phyloP scores from a whole-genome alignment of 805 yeast genomes.

The Ogataea paraovalis region DNA sequence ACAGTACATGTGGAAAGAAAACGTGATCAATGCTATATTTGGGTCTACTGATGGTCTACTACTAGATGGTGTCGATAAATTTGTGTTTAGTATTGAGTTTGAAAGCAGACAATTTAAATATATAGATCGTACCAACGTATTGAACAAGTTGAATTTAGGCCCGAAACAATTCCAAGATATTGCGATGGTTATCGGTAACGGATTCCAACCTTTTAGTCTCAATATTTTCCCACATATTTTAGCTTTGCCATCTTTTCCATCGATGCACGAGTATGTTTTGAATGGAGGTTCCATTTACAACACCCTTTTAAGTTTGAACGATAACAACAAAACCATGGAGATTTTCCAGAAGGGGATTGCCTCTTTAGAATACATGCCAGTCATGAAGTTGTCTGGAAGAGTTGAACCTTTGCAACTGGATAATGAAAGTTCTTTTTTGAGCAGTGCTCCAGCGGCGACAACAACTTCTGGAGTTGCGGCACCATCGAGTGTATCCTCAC shows the following conservation, averaged over 20 bases:
- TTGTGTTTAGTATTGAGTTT: conserved; percentile 69
- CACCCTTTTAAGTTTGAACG: conserved; percentile 39
- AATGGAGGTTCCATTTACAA: conserved; percentile 46
- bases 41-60: conserved; percentile 82
- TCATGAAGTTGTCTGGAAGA: conserved; percentile 62
- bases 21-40: conserved; percentile 66
- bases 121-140: conserved; percentile 53
- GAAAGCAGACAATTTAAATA: conserved; percentile 61
- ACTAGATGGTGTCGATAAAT: conserved; percentile 54
- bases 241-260: conserved; percentile 23
- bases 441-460: conserved; percentile 1
- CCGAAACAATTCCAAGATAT: conserved; percentile 71
- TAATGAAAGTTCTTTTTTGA: conserved; percentile 17
- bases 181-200: conserved; percentile 75
- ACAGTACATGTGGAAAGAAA: conserved; percentile 57
- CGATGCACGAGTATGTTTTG: conserved; percentile 31
- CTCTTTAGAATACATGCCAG: conserved; percentile 68
- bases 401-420: conserved; percentile 49
- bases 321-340: conserved; percentile 42
- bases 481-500: conserved; percentile 8
- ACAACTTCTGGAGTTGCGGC: conserved; percentile 8
- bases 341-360: conserved; percentile 66
- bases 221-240: conserved; percentile 43
- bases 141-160: conserved; percentile 56
- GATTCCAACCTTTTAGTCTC: conserved; percentile 62